Evolutionary conservation across 1,284 basidiomycete genomes (phyloP), one percentile per base, ranked within the genome.

Genomic region (Uromyces viciae-fabae): DNA sequence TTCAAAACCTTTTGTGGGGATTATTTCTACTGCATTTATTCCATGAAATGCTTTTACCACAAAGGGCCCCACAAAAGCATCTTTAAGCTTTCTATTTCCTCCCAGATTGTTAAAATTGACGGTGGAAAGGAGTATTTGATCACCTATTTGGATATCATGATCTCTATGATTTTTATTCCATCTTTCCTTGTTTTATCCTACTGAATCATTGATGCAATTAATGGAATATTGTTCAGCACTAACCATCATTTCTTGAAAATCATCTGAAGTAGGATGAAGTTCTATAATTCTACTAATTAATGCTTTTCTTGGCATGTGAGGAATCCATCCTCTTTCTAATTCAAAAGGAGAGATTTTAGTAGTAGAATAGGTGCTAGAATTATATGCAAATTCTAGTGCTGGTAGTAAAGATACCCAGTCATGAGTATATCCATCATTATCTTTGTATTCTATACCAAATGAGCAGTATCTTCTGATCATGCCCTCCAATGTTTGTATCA

Each of bases 321-420:
- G 25, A 38, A 49, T 3, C 28, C 40, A 42, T 33, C 64, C 3
- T 68, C 64, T 28, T 5, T 8, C 64, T 19, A 68, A 33, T 68
- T 31, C 19, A 38, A 68, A 68, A 31, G 33, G 64, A 11, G 64
- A 33, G 25, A 36, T 33, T 22, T 38, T 36, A 5, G 72, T 56
- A 1, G 52, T 58, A n/a, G 49, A 56, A 58, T 74, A 52, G 3
- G 9, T 22, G 52, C 72, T 74, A 2, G 49, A 56, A 33, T 74
- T 74, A 49, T 74, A 54, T 3, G 46, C 52, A 36, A 56, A 56
- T 54, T 74, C 54, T 25, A 74, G 25, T 2, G 72, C 72, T 14
- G 72, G 28, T 31, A 74, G 42, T 22, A 74, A 36, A 14, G 72
- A 74, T 56, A 52, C 14, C 72, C 72, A 74, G 42, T 74, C 72